Percentiles rank a stretch among this genome's conserved stretches.
These are phyloP conservation scores for Hygrophorus pudorinus DNA, from an alignment of 768 basidiomycete genomes.

Conservation along the genomic window DNA sequence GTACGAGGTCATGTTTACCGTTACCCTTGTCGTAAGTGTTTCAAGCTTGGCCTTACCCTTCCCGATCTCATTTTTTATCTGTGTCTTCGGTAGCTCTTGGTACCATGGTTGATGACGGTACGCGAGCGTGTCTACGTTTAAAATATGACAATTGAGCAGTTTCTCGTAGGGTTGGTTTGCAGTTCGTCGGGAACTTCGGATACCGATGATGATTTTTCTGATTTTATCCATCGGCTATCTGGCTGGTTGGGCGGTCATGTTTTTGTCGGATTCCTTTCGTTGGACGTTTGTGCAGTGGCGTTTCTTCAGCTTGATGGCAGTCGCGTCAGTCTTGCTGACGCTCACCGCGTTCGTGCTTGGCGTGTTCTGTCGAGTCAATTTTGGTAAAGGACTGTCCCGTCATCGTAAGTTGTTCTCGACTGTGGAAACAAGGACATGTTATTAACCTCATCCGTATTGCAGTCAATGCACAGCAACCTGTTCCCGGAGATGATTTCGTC, in stretches of 20 bases:
- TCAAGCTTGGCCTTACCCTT: neutral
- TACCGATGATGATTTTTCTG: slow-evolving; percentile 56
- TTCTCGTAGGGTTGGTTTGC: slow-evolving; percentile 62
- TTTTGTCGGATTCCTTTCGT: slow-evolving; percentile 60
- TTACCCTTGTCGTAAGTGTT: slow-evolving; percentile 49
- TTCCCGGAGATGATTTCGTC: slow-evolving; percentile 25
- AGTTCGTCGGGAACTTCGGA: slow-evolving; percentile 53
- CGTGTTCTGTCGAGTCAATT: slow-evolving; percentile 60
- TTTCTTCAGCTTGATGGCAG: slow-evolving; percentile 61
- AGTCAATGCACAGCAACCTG: slow-evolving; percentile 49
- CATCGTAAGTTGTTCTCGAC: slow-evolving; percentile 44
- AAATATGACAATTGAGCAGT: slow-evolving; percentile 2
- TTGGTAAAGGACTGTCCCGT: slow-evolving; percentile 61
- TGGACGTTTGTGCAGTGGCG: slow-evolving; percentile 68
- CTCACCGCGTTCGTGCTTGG: slow-evolving; percentile 49
- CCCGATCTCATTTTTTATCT: slow-evolving; percentile 4
- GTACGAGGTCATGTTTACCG: slow-evolving; percentile 47
- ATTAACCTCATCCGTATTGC: neutral
- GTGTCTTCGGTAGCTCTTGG: slow-evolving; percentile 34
- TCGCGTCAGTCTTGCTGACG: slow-evolving; percentile 48
- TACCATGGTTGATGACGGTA: slow-evolving; percentile 63
- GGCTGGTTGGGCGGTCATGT: slow-evolving; percentile 63
- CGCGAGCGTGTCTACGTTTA: slow-evolving; percentile 10
- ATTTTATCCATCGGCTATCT: slow-evolving; percentile 50
- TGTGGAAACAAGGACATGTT: neutral